Evolutionary conservation across 1,284 basidiomycete species (phyloP).

Genomic region (Ceratobasidium papillatum): DNA sequence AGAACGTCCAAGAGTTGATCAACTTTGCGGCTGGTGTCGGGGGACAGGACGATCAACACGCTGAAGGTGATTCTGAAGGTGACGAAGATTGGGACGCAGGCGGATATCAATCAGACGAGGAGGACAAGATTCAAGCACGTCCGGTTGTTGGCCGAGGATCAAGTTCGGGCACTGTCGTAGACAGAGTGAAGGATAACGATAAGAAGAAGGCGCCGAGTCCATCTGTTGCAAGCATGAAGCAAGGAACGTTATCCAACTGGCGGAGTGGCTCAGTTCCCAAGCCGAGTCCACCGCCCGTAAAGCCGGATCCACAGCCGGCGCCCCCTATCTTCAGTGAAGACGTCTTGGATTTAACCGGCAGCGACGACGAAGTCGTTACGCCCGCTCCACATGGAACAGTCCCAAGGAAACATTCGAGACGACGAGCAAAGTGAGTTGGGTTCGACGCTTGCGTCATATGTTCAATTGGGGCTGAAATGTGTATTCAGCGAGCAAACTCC

Average conservation of each 20-base stretch:
- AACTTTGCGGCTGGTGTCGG: constrained; percentile 68
- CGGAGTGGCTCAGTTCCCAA: constrained; percentile 39
- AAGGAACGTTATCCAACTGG: constrained; percentile 26
- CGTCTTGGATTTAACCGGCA: constrained; percentile 44
- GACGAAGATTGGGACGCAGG: constrained; percentile 20
- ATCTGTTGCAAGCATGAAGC: constrained; percentile 11
- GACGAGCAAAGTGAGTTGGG: constrained; percentile 18
- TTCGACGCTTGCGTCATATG: background rate
- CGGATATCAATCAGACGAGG: constrained; percentile 21
- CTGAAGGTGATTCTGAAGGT: background rate
- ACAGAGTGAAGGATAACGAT: constrained; percentile 35
- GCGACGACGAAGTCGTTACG: constrained; percentile 41
- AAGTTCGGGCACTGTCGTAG: background rate
- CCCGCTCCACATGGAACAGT: background rate
- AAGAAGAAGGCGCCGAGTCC: constrained; percentile 33
- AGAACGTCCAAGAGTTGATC: constrained; percentile 87
- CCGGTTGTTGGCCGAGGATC: background rate
- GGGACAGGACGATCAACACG: constrained; percentile 1
- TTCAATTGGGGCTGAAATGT: background rate
- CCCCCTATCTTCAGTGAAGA: constrained; percentile 30
- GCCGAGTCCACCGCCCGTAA: constrained; percentile 17
- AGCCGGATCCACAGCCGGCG: background rate
- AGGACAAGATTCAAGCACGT: background rate
- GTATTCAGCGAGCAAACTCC: constrained; percentile 63
- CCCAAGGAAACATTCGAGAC: constrained; percentile 27